Evolutionary conservation across 495 filamentous ascomycete genomes (phyloP), one percentile per base, ranked within the genome.

Genomic region (Podospora australis): DNA sequence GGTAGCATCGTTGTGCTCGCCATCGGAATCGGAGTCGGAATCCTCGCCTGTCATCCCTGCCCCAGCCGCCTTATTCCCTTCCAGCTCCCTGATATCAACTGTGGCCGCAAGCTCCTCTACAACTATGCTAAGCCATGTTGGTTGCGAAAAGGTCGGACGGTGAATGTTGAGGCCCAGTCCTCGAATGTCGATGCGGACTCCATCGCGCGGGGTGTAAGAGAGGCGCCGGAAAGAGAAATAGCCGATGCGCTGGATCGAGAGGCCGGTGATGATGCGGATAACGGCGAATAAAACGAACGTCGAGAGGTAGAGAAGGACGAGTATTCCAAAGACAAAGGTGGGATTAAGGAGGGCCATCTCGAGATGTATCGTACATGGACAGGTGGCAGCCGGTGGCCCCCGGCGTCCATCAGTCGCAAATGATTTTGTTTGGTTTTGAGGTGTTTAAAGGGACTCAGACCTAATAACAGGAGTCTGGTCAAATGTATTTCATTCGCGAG

Each of bases 251-350:
- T 99, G 92, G 54, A 99, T 96, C 2, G 92, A 99, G 32, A 99
- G 73, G 45, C 92, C 94, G 46, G 91, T 96, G 46, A 92, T 66
- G 55, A 96, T 88, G 16, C 92, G 88, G 49, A 97, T 70, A 52
- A 96, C 79, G 51, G 94, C 92, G 67, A 99, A 96, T 46, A 96
- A 66, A 46, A 97, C 80, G 61, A 99, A 97, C 49, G 90, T 87
- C 51, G 79, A 83, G 19, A 99, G 79, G 74, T 96, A 97, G 40
- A 88, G 74, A 39, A 97, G 77, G 50, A 96, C 78, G 59, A 91
- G 49, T 45, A 91, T 70, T 49, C 89, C 90, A 50, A 94, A 78
- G 22, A 95, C 70, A 65, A 95, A 94, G 56, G 89, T 87, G 47
- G 84, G 83, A 53, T 72, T 73, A 49, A 78, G 60, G 57, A 76